Percentiles rank a stretch among this genome's conserved stretches.
Conservation (phyloP, 495 filamentous ascomycete species). For the Astrothelium macrocarpum region DNA sequence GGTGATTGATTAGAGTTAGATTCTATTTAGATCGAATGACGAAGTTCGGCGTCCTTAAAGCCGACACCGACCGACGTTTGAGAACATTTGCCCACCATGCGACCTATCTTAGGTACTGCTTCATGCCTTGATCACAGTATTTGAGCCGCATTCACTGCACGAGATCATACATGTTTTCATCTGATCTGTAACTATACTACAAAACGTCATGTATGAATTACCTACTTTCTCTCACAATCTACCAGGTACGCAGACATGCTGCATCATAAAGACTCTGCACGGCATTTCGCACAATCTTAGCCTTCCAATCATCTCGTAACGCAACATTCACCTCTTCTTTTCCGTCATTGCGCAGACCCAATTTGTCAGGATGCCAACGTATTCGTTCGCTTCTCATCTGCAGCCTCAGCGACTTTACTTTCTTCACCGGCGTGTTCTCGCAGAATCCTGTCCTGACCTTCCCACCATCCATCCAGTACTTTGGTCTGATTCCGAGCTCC, state of each 20-base stretch:
- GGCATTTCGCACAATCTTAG: background rate
- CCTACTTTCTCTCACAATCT: background rate
- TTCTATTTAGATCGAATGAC: too few relatives aligned
- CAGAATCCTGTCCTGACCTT: background rate
- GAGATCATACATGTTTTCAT: too few relatives aligned
- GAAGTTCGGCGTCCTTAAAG: background rate
- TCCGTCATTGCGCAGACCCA: background rate
- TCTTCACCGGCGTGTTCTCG: background rate
- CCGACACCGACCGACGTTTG: background rate
- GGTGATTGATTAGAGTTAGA: too few relatives aligned
- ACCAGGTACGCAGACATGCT: too few relatives aligned
- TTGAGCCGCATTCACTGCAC: too few relatives aligned
- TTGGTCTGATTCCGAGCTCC: background rate
- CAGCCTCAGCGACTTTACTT: background rate
- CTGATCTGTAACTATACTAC: too few relatives aligned
- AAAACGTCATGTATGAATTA: too few relatives aligned
- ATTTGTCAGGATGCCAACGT: constrained; percentile 1
- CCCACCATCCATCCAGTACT: background rate
- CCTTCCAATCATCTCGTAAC: background rate
- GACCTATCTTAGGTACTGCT: too few relatives aligned
- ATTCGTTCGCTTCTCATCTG: background rate
- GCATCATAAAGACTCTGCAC: background rate
- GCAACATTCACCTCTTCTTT: background rate
- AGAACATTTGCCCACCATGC: too few relatives aligned
- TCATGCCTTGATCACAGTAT: too few relatives aligned